These are phyloP conservation scores for Delonix regia DNA, from an alignment of 306 rosid genomes.

Conservation along the genomic window DNA sequence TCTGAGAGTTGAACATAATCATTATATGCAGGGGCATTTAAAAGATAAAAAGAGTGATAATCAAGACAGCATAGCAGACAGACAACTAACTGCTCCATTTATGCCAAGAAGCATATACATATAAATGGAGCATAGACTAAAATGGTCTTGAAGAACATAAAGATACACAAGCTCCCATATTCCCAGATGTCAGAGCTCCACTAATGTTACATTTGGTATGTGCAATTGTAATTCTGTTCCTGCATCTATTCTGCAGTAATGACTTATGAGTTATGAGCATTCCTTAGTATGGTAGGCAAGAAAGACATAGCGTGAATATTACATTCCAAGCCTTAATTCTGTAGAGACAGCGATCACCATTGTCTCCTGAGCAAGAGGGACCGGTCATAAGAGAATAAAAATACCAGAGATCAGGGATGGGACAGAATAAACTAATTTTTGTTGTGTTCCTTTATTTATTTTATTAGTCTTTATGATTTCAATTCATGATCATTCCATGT, in stretches of 20 bases:
- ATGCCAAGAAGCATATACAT: neutral
- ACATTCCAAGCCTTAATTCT: neutral
- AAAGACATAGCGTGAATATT: neutral
- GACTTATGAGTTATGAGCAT: neutral
- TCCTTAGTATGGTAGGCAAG: neutral
- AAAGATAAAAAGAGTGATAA: neutral
- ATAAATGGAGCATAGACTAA: neutral
- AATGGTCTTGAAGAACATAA: neutral
- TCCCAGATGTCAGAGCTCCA: neutral
- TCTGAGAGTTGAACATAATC: neutral
- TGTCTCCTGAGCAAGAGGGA: neutral
- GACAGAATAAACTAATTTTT: no score
- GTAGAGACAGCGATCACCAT: neutral
- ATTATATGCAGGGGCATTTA: neutral
- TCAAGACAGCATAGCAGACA: neutral
- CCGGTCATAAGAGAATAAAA: neutral
- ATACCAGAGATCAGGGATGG: neutral
- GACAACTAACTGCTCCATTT: neutral
- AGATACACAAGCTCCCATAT: neutral
- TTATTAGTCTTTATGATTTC: neutral
- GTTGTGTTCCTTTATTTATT: no score
- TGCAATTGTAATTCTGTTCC: neutral
- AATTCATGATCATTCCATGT: neutral
- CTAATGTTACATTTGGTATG: neutral
- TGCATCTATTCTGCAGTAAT: neutral